Percentiles rank a stretch among this genome's conserved stretches.
phyloP scores from a whole-genome alignment of 306 rosid species.

The Erythrophleum fordii region DNA sequence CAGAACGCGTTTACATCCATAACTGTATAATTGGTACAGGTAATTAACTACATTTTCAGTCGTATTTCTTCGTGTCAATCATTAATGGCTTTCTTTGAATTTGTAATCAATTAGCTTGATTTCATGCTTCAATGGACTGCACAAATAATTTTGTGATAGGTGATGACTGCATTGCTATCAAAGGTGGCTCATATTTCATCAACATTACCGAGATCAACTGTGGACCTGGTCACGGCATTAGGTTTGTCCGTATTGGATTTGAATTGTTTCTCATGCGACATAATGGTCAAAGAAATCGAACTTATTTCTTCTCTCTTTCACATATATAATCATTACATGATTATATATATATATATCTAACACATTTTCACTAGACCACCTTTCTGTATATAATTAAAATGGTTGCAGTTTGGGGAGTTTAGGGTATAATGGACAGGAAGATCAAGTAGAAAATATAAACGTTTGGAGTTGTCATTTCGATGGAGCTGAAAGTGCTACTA shows the following conservation, averaged over 20 bases:
- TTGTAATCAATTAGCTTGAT: no score
- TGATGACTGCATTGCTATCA: conserved; percentile 59
- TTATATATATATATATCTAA: no score
- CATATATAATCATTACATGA: no score
- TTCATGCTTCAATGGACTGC: no score
- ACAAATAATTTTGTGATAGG: conserved; percentile 29
- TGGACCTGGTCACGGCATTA: conserved; percentile 70
- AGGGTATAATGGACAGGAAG: conserved; percentile 21
- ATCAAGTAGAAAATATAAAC: conserved; percentile 32
- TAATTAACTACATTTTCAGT: neutral
- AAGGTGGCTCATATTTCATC: conserved; percentile 35
- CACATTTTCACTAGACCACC: no score
- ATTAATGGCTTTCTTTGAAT: neutral
- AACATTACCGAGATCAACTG: conserved; percentile 39
- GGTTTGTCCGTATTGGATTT: conserved; percentile 30
- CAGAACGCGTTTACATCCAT: neutral
- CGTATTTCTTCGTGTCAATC: neutral
- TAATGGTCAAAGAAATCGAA: no score
- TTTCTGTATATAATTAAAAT: neutral
- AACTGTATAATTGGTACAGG: conserved; percentile 34
- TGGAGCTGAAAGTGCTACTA: conserved; percentile 40
- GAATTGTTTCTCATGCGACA: no score
- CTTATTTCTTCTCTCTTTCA: no score
- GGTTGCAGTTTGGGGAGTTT: conserved; percentile 52
- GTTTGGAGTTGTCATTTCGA: conserved; percentile 43